Evolutionary conservation across 441 rosid species (phyloP).

Genomic region (Populus trichocarpa): DNA sequence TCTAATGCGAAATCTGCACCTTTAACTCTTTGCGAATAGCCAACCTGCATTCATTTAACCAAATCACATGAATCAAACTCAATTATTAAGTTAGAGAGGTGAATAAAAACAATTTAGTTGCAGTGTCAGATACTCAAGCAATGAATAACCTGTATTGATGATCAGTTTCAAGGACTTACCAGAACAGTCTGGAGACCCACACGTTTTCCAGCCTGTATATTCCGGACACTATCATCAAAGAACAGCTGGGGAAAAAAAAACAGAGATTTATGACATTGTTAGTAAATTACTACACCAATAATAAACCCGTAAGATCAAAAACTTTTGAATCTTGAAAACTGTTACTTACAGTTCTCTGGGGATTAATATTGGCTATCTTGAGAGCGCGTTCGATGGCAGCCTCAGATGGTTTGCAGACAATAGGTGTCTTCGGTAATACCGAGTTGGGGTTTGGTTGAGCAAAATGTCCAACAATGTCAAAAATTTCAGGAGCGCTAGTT

Average conservation of each 20-base stretch:
- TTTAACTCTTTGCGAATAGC: conserved; percentile 67
- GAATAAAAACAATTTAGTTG: background rate
- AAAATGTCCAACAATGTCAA: conserved; percentile 57
- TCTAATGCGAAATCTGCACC: conserved; percentile 92
- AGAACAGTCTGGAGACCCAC: conserved; percentile 83
- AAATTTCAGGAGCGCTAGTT: conserved; percentile 27
- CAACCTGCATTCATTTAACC: conserved; percentile 45
- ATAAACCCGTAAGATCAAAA: background rate
- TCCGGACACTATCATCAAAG: conserved; percentile 92
- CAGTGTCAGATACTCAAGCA: background rate
- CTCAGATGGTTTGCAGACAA: conserved; percentile 85
- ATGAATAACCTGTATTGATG: background rate
- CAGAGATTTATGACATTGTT: background rate
- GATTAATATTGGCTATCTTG: conserved; percentile 65
- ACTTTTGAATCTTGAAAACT: background rate
- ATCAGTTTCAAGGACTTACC: conserved; percentile 39
- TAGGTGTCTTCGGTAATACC: conserved; percentile 63
- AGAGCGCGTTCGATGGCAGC: conserved; percentile 67
- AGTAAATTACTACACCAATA: background rate
- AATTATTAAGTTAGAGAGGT: too few species aligned
- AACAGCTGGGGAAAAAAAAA: conserved; percentile 52
- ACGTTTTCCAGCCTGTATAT: conserved; percentile 82
- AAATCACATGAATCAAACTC: background rate
- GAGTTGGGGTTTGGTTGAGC: conserved; percentile 34
- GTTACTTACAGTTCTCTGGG: conserved; percentile 69